phyloP scores from a whole-genome alignment of 192 early-diverging fungal species.

The Linnemannia schmuckeri region DNA sequence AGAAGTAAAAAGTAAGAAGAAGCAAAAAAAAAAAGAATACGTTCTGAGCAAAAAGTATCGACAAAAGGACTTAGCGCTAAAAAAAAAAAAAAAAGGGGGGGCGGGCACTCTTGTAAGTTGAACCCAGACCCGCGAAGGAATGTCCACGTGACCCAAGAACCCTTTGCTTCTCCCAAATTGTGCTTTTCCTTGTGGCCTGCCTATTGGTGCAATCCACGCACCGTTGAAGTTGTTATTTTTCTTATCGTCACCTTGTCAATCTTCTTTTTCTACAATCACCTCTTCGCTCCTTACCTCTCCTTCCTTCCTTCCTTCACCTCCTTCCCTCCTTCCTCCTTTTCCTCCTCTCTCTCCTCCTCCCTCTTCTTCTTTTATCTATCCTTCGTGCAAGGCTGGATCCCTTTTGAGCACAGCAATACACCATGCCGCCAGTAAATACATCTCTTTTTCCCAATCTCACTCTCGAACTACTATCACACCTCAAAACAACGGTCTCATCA shows the following conservation, averaged over 20 bases:
- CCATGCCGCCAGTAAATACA: slow-evolving; percentile 24
- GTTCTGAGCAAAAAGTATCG: not conserved
- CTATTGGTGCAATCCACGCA: not conserved
- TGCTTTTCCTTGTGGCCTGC: not conserved
- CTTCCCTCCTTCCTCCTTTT: not conserved
- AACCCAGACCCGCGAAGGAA: not conserved
- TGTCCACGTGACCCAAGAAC: not conserved
- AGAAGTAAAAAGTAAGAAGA: not conserved
- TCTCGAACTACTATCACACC: not conserved
- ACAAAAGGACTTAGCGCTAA: not conserved
- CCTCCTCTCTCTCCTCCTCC: not conserved
- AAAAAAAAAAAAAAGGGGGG: too few relatives aligned
- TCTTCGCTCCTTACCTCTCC: not conserved
- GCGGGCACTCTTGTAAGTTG: not conserved
- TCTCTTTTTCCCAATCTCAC: not conserved
- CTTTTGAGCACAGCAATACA: not conserved
- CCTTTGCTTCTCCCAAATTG: not conserved
- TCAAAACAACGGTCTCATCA: not conserved
- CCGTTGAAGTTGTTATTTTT: not conserved
- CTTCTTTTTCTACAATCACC: not conserved
- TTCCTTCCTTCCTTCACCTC: not conserved
- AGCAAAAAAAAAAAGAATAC: not conserved
- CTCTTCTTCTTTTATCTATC: not conserved
- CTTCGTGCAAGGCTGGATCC: slow-evolving; percentile 4
- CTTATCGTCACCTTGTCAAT: not conserved